Evolutionary conservation across 495 filamentous ascomycete species (phyloP), one percentile per base, ranked within the genome.

Genomic region (Tuber melanosporum): DNA sequence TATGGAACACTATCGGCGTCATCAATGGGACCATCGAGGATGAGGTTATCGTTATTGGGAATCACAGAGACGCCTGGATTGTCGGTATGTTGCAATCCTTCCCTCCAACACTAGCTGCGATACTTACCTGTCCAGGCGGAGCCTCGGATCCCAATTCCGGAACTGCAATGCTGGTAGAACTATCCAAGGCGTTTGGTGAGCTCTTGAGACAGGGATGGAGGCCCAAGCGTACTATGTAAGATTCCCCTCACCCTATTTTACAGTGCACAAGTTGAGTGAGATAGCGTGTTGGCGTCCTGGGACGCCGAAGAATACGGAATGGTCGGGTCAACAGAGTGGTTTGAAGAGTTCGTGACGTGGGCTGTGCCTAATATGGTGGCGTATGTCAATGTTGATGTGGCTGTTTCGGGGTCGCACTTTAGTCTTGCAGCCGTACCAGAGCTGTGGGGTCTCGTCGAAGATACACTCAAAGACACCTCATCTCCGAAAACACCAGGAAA

Each of bases 1-100:
- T 95, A 74, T 99, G 96, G 96, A 93, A 99, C 79, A 93, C 95
- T 19, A 96, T 99, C 77, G 95, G 95, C 46, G 87, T 94, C 44
- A 94, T 99, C 84, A 97, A 97, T 75, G 95, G 95, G n/a, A 91
- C 89, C 14, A 90, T 97, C 73, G 84, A 88, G 71, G 91, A 94
- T 74, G 95, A 98, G 82, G 94, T 97, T 17, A 88, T 97, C 71
- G 87, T 99, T 10, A 85, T 98, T n/a, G 96, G 96, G 20, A 98
- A 98, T 82, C 95, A 99, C 83, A 91, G 94, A 20, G 95, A 99
- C 85, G 91, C 92, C 76, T 93, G 91, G 91, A 91, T 92, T 2
- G 89, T 75, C 91, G 80, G 52, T 62, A 32, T 62, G 52, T 32
- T 15, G 12, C 52, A 62, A 15, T 15, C 52, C n/a, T 62, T 62